These are phyloP conservation scores for Penicillium nordicum DNA, from an alignment of 2,329 filamentous ascomycete genomes.

Conservation along the genomic window DNA sequence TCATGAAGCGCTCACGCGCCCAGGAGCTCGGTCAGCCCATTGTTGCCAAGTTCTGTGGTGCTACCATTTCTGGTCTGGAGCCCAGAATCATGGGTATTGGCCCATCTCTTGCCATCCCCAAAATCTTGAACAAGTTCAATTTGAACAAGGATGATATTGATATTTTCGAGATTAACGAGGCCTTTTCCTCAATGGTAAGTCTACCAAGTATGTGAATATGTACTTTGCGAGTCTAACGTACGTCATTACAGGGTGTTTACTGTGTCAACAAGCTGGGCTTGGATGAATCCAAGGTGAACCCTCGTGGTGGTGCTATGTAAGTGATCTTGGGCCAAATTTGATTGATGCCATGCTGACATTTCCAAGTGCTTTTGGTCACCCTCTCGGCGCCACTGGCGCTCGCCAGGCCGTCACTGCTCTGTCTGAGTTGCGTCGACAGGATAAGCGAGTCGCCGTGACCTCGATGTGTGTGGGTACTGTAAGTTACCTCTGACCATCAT, in stretches of 20 bases:
- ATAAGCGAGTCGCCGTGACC: constrained; percentile 77
- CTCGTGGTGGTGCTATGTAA: constrained; percentile 82
- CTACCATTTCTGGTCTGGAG: constrained; percentile 76
- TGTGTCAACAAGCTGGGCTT: constrained; percentile 80
- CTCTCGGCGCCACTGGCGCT: constrained; percentile 84
- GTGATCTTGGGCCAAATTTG: constrained; percentile 5
- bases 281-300: constrained; percentile 81
- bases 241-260: constrained; percentile 70
- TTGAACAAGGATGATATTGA: constrained; percentile 52
- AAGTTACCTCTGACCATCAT: constrained; percentile 42
- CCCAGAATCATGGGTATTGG: constrained; percentile 91
- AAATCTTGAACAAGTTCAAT: constrained; percentile 76
- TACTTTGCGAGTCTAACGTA: background rate
- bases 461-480: constrained; percentile 92
- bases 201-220: background rate
- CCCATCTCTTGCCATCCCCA: constrained; percentile 87
- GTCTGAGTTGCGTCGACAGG: constrained; percentile 76
- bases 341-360: constrained; percentile 8
- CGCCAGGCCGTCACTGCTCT: constrained; percentile 85
- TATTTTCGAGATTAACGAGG: constrained; percentile 67
- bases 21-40: constrained; percentile 79
- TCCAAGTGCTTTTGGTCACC: constrained; percentile 74
- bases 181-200: constrained; percentile 66
- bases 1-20: constrained; percentile 87
- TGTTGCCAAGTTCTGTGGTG: constrained; percentile 82